Conservation (phyloP, 2,329 filamentous ascomycete genomes). For the Helminthosporium solani region DNA sequence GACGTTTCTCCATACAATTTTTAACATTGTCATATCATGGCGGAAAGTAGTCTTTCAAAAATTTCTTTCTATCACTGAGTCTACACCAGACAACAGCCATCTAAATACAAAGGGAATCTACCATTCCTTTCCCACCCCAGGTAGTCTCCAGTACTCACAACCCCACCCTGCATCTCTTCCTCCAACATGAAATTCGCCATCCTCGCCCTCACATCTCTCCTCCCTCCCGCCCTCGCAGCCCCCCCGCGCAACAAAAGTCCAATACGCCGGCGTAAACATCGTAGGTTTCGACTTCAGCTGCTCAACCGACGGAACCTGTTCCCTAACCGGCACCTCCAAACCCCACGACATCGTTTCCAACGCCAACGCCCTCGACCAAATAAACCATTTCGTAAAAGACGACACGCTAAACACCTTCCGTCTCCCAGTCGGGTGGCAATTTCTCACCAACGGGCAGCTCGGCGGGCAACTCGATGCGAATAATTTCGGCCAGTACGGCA, state of each 20-base stretch:
- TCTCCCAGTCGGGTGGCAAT: constrained; percentile 62
- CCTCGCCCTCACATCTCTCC: neutral
- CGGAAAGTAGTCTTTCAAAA: too few species aligned
- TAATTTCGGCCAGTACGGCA: constrained; percentile 56
- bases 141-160: neutral
- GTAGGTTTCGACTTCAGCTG: constrained; percentile 54
- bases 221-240: neutral
- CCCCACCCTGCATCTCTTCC: neutral
- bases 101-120: too few species aligned
- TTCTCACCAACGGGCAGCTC: constrained; percentile 55
- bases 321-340: constrained; percentile 15
- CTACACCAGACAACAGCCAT: too few species aligned
- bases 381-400: constrained; percentile 58
- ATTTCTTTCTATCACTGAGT: neutral
- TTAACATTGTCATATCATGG: neutral
- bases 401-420: constrained; percentile 59
- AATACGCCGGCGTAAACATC: constrained; percentile 46
- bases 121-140: too few species aligned
- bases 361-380: constrained; percentile 50
- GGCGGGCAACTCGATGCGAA: constrained; percentile 51
- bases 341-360: constrained; percentile 20
- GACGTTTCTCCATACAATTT: neutral
- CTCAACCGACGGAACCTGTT: constrained; percentile 27
- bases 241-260: constrained; percentile 15
- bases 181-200: constrained; percentile 1